These are phyloP conservation scores for Whalleya microplaca DNA, from an alignment of 2,329 filamentous ascomycete genomes.

Conservation along the genomic window DNA sequence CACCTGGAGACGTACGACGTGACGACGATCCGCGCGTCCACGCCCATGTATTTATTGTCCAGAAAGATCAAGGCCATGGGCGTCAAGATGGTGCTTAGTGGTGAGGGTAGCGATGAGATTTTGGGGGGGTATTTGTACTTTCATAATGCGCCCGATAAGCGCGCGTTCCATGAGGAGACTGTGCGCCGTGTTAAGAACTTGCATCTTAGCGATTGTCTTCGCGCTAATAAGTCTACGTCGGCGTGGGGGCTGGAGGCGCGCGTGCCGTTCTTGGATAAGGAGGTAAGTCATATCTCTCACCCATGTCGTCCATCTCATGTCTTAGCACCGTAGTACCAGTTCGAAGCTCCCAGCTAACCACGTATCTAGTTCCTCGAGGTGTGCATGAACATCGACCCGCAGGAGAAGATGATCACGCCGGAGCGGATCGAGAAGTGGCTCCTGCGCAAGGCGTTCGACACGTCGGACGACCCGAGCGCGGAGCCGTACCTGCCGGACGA, in stretches of 20 bases:
- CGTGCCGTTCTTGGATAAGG: constrained; percentile 96
- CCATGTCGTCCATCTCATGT: too few species aligned
- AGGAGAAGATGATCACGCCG: constrained; percentile 93
- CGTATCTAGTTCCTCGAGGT: constrained; percentile 77
- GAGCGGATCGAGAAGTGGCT: constrained; percentile 97
- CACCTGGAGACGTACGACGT: constrained; percentile 98
- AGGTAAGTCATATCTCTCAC: constrained; percentile 55
- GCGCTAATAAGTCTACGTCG: constrained; percentile 98
- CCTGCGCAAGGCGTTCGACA: constrained; percentile 96
- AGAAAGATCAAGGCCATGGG: constrained; percentile 99
- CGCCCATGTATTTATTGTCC: constrained; percentile 96
- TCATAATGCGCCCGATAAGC: constrained; percentile 88
- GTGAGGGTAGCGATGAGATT: constrained; percentile 96
- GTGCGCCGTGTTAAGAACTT: constrained; percentile 95
- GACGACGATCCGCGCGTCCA: constrained; percentile 96
- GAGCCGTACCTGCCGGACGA: constrained; percentile 91
- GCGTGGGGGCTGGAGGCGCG: constrained; percentile 98
- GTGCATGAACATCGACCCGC: constrained; percentile 90
- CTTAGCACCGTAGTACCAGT: background rate
- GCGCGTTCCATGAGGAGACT: constrained; percentile 94
- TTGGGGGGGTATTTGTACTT: constrained; percentile 99
- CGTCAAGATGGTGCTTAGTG: constrained; percentile 98
- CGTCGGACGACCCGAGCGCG: constrained; percentile 77
- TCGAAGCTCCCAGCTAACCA: constrained; percentile 24
- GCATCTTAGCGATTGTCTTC: constrained; percentile 92